Percentiles rank a stretch among this genome's conserved stretches.
Conservation (phyloP, 805 yeast species). For the Blastobotrys attinorum region DNA sequence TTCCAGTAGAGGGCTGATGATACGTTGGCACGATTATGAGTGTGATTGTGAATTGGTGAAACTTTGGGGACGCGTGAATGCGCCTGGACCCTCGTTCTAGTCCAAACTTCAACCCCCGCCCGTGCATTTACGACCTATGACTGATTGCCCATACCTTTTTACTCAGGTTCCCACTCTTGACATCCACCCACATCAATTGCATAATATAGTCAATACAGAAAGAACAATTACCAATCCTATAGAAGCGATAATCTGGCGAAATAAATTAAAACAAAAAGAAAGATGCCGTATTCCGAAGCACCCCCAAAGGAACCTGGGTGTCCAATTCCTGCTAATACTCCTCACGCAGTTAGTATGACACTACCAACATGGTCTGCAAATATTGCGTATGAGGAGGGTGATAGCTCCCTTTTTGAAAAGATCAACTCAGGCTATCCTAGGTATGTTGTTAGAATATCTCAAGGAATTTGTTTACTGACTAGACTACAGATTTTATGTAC, state of each 20-base stretch:
- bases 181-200: neutral
- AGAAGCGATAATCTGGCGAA: too few relatives aligned
- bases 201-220: too few relatives aligned
- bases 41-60: too few relatives aligned
- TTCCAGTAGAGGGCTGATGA: too few relatives aligned
- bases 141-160: too few relatives aligned
- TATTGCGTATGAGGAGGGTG: constrained; percentile 88
- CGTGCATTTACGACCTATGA: too few relatives aligned
- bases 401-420: constrained; percentile 64
- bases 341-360: constrained; percentile 92
- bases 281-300: neutral
- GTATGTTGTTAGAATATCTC: constrained; percentile 51
- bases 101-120: too few relatives aligned
- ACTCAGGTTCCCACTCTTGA: neutral
- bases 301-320: constrained; percentile 53
- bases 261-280: too few relatives aligned
- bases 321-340: constrained; percentile 81
- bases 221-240: too few relatives aligned
- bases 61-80: too few relatives aligned
- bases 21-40: too few relatives aligned
- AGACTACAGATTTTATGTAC: constrained; percentile 29
- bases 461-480: constrained; percentile 35
- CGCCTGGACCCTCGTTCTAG: too few relatives aligned
- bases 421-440: constrained; percentile 90
- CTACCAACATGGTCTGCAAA: constrained; percentile 93